Base-by-base conservation (phyloP, 495 filamentous ascomycete genomes). In the Annulohypoxylon bovei region DNA sequence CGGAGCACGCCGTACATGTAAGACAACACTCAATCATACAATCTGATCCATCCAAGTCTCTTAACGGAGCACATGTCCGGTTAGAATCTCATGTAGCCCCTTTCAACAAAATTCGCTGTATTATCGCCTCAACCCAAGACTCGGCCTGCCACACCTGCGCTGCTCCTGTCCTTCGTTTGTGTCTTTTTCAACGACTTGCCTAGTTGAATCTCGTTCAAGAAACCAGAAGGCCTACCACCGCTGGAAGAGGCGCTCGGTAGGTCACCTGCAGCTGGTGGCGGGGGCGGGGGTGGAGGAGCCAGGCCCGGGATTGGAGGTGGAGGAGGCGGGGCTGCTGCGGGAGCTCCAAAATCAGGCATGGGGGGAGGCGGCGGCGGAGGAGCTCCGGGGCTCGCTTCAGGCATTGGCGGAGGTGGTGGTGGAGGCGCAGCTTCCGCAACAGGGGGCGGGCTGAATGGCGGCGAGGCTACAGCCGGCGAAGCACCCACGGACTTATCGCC, bases 131-230 rank as follows among this genome's bases (percentile, higher is more conserved):
- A 85, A 63, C 74, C 81, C 70, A 85, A 70, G 18, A 97, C 93
- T 67, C 88, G 88, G 20, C 94, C 94, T 44, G 92, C 89, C 44
- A 88, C 81, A 56, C 85, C 78, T 56, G 90, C 87, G 50, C 66
- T 78, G 80, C 94, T 98, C 79, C 88, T 88, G 76, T 98, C 94
- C 73, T 92, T 93, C 20, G 94, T 97, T 78, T 91, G 83, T 35
- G 91, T 90, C 83, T 97, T 97, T 83, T 81, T 91, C 68, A 98
- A 82, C 12, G 87, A 81, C 76, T 78, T 94, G 53, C 94, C 93
- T 62, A 87, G 82, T 74, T 93, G 90, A 65, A 98, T 97, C 69
- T 95, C 89, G 47, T 88, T 90, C 64, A 98, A 76, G 63, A 98
- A 83, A 11, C 86, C 93, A 27, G 89, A 79, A 20, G 83, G 83